A percentile compares a stretch with the other conserved stretches of the same genome.
Evolutionary conservation across 495 filamentous ascomycete species (phyloP).

Genomic region (Xylaria grammica): DNA sequence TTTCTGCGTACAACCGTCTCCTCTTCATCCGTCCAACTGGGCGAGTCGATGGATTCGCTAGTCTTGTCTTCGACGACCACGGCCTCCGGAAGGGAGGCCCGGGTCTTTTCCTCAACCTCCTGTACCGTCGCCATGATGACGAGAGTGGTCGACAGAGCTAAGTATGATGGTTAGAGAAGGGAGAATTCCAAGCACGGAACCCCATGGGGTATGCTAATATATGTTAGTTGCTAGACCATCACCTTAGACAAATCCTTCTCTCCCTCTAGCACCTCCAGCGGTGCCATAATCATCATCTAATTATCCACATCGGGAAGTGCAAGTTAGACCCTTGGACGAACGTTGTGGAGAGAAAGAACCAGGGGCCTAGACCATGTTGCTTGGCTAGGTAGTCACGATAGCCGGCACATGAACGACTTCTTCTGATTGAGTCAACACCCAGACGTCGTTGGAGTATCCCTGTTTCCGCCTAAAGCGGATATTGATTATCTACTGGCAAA

Average conservation of each 20-base stretch:
- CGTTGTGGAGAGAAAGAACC: slow-evolving; percentile 22
- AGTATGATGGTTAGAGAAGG: not conserved
- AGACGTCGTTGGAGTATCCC: slow-evolving; percentile 21
- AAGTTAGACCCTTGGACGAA: not conserved
- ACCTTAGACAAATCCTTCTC: not conserved
- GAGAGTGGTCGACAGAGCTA: slow-evolving; percentile 1
- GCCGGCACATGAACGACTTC: slow-evolving; percentile 31
- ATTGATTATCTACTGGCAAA: slow-evolving; percentile 31
- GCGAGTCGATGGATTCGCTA: slow-evolving; percentile 30
- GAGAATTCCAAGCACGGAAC: not conserved
- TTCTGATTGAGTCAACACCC: slow-evolving; percentile 35
- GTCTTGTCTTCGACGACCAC: slow-evolving; percentile 34
- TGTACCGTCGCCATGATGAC: slow-evolving; percentile 34
- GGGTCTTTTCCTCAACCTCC: slow-evolving; percentile 32
- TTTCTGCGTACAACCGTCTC: slow-evolving; percentile 56
- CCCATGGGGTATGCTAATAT: not conserved
- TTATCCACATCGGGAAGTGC: slow-evolving; percentile 1
- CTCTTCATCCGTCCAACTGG: slow-evolving; percentile 53
- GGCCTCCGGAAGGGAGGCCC: slow-evolving; percentile 29
- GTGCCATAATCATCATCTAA: not conserved
- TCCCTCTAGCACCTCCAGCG: not conserved
- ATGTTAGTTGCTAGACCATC: slow-evolving; percentile 1
- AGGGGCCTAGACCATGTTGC: slow-evolving; percentile 27
- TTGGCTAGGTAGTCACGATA: slow-evolving; percentile 10
- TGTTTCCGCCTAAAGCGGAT: slow-evolving; percentile 33